Conservation (phyloP, 352 stramenopile species). For the Globisporangium splendens region DNA sequence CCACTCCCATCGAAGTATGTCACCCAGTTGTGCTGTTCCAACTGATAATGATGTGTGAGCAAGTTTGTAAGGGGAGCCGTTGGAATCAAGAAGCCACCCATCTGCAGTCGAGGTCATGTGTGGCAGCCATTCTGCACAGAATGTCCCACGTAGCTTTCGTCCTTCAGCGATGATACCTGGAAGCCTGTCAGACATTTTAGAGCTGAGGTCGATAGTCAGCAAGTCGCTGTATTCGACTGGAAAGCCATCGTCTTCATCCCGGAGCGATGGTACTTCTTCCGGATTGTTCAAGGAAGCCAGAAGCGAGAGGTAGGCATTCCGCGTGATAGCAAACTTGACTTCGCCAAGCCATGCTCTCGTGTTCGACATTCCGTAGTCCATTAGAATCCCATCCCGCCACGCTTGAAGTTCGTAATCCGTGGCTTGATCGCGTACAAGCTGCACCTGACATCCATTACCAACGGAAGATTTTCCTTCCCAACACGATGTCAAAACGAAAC, state of each 20-base stretch:
- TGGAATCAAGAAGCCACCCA: no score
- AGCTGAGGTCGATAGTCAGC: no score
- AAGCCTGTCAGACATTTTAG: no score
- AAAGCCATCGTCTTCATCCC: not conserved
- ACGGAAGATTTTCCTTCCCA: not conserved
- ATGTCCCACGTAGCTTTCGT: no score
- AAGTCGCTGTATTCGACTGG: no score
- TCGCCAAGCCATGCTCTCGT: not conserved
- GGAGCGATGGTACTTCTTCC: not conserved
- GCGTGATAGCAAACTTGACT: constrained; percentile 1
- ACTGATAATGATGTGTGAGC: no score
- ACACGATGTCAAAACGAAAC: not conserved
- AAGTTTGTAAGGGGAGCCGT: no score
- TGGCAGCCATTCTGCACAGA: no score
- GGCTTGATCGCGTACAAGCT: not conserved
- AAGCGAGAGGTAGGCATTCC: constrained; percentile 3
- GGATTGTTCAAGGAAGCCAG: not conserved
- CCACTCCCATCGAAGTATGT: no score
- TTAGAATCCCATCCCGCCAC: constrained; percentile 1
- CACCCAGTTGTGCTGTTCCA: no score
- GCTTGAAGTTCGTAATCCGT: constrained; percentile 5
- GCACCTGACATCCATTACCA: not conserved
- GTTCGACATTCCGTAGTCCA: constrained; percentile 6
- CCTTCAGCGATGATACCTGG: no score
- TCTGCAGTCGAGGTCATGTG: no score